phyloP scores from a whole-genome alignment of 1,139 yeast genomes.

The Geotrichum cucujoidarum region DNA sequence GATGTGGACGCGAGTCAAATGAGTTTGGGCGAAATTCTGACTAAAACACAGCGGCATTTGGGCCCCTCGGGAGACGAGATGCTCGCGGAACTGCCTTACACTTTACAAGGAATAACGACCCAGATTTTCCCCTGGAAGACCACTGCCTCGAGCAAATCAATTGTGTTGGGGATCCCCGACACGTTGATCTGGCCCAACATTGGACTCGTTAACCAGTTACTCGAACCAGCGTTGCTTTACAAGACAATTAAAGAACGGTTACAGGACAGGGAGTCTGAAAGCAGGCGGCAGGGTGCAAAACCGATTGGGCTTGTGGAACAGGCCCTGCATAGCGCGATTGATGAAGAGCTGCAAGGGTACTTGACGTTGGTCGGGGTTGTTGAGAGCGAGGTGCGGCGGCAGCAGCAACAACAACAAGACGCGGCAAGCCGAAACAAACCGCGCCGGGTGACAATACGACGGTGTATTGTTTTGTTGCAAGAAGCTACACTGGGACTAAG shows the following conservation, averaged over 20 bases:
- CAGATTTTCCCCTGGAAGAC: slow-evolving; percentile 49
- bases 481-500: slow-evolving; percentile 55
- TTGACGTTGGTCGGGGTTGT: slow-evolving; percentile 51
- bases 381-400: slow-evolving; percentile 38
- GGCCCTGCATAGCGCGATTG: slow-evolving; percentile 57
- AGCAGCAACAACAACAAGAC: slow-evolving; percentile 18
- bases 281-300: slow-evolving; percentile 3
- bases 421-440: neutral
- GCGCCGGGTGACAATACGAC: slow-evolving; percentile 36
- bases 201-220: slow-evolving; percentile 51
- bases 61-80: slow-evolving; percentile 48
- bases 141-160: slow-evolving; percentile 20
- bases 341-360: slow-evolving; percentile 51
- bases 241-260: slow-evolving; percentile 41
- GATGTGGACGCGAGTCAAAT: slow-evolving; percentile 6
- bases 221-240: slow-evolving; percentile 73
- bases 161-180: slow-evolving; percentile 43
- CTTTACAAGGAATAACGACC: slow-evolving; percentile 71
- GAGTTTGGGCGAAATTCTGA: slow-evolving; percentile 18
- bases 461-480: slow-evolving; percentile 44
- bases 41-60: slow-evolving; percentile 18
- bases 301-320: slow-evolving; percentile 50
- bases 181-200: slow-evolving; percentile 54
- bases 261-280: slow-evolving; percentile 24
- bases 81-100: slow-evolving; percentile 55